Conservation (phyloP, 169 alveolate species). For the Plasmodium fragile region DNA sequence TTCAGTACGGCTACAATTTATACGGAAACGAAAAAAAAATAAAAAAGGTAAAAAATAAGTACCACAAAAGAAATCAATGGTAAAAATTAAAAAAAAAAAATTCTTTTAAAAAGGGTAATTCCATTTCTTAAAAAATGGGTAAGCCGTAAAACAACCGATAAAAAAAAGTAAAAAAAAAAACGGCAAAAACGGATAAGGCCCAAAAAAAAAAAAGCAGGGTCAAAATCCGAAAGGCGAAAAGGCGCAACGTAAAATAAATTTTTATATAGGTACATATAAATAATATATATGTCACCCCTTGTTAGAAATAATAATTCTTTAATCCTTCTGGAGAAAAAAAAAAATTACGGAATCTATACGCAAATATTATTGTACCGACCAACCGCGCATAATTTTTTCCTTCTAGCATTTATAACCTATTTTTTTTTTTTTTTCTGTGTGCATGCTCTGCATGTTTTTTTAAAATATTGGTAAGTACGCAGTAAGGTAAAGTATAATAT, state of each 20-base stretch:
- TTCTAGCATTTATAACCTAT: background rate
- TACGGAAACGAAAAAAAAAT: background rate
- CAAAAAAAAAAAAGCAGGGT: background rate
- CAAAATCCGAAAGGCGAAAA: background rate
- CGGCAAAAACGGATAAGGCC: background rate
- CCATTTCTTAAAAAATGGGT: background rate
- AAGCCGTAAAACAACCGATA: background rate
- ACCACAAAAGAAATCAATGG: background rate
- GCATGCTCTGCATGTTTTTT: background rate
- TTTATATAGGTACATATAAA: background rate
- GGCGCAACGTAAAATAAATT: background rate
- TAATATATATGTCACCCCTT: background rate
- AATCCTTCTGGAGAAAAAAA: slow-evolving; percentile 9
- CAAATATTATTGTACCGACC: background rate
- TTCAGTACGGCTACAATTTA: background rate
- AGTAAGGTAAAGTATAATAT: background rate
- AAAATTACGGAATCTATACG: slow-evolving; percentile 2
- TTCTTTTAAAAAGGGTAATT: background rate
- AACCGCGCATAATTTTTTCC: slow-evolving; percentile 6
- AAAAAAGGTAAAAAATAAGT: background rate
- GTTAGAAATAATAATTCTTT: background rate
- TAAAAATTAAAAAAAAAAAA: background rate
- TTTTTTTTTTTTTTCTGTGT: slow-evolving; percentile 28
- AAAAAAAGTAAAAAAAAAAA: background rate
- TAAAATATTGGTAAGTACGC: background rate